phyloP scores from a whole-genome alignment of 2,329 filamentous ascomycete genomes.

The Beauveria asiatica region DNA sequence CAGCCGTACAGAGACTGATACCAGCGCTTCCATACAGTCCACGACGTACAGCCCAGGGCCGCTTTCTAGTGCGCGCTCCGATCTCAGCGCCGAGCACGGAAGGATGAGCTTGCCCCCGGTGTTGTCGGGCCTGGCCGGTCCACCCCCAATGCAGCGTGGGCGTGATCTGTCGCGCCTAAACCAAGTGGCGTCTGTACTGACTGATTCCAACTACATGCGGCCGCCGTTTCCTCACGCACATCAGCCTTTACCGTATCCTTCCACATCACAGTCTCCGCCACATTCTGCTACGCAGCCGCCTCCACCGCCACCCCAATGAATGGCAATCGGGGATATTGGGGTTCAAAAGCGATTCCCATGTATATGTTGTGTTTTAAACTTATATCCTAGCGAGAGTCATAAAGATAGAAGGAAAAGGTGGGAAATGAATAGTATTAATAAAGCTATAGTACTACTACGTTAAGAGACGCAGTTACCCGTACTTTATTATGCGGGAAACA shows the following conservation, averaged over 20 bases:
- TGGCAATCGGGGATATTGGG: too few species aligned
- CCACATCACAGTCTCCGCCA: background rate
- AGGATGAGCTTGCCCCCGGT: constrained; percentile 7
- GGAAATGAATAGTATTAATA: too few species aligned
- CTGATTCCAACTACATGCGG: constrained; percentile 8
- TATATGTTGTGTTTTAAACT: too few species aligned
- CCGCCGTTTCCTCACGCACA: background rate
- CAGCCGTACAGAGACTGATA: constrained; percentile 12
- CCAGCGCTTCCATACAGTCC: background rate
- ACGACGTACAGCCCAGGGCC: constrained; percentile 12
- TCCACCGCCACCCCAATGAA: constrained; percentile 9
- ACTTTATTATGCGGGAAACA: too few species aligned
- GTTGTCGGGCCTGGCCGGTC: background rate
- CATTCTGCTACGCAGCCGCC: background rate
- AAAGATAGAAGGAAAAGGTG: too few species aligned
- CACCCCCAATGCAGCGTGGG: constrained; percentile 10
- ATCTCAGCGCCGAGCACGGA: constrained; percentile 7
- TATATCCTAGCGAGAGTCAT: too few species aligned
- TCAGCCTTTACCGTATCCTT: background rate
- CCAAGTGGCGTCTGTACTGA: constrained; percentile 25
- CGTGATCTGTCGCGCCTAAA: constrained; percentile 23
- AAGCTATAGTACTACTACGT: too few species aligned
- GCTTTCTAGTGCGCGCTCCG: constrained; percentile 6
- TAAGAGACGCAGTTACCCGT: too few species aligned
- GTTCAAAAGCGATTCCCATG: background rate